Conservation (phyloP, 306 rosid genomes). For the Carpinus viminea region DNA sequence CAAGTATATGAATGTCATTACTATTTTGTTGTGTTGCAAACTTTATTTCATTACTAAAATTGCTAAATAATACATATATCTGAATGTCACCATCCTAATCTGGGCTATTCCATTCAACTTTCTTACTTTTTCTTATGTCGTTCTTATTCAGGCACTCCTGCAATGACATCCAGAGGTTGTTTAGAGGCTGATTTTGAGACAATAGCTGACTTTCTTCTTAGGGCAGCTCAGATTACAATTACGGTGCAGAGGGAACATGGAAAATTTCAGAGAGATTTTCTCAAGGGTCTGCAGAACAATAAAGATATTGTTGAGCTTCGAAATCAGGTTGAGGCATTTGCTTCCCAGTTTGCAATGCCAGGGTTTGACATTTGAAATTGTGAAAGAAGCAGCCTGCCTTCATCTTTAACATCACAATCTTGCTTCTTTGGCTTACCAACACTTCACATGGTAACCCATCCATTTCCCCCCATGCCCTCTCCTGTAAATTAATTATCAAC, state of each 20-base stretch:
- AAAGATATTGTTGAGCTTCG: constrained; percentile 62
- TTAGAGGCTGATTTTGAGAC: constrained; percentile 77
- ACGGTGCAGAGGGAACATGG: constrained; percentile 61
- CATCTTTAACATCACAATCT: constrained; percentile 7
- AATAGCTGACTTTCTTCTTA: constrained; percentile 68
- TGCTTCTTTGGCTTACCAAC: constrained; percentile 27
- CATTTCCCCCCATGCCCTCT: constrained; percentile 4
- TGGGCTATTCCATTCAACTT: constrained; percentile 3
- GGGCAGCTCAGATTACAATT: constrained; percentile 71
- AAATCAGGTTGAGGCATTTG: constrained; percentile 68
- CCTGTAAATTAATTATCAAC: constrained; percentile 25
- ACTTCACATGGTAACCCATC: constrained; percentile 23
- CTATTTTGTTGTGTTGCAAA: too few species aligned
- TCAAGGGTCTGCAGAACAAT: constrained; percentile 57
- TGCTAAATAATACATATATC: background rate
- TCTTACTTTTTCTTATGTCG: background rate
- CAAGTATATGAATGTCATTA: background rate
- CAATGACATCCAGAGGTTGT: constrained; percentile 92
- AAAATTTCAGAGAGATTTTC: constrained; percentile 55
- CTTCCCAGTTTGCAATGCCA: constrained; percentile 78
- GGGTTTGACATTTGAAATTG: constrained; percentile 52
- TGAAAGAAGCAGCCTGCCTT: constrained; percentile 17
- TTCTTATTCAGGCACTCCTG: constrained; percentile 71
- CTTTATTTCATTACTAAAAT: background rate
- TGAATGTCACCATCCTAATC: background rate